A percentile compares a stretch with the other conserved stretches of the same genome.
Conservation (phyloP, 1,139 yeast genomes). For the Meyerozyma elateridarum region DNA sequence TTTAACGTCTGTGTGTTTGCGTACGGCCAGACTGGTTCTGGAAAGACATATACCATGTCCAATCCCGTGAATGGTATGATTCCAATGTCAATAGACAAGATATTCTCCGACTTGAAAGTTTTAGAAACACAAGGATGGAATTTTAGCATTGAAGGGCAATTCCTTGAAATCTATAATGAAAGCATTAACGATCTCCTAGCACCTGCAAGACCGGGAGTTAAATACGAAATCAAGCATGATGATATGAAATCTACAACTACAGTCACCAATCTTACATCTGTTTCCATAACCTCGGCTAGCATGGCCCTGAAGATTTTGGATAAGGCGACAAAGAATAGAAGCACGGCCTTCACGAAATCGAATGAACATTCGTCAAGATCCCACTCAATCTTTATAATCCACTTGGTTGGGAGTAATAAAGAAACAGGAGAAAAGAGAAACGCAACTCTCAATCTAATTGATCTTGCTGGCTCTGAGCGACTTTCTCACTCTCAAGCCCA, state of each 20-base stretch:
- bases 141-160: constrained; percentile 66
- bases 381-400: constrained; percentile 67
- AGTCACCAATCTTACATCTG: constrained; percentile 55
- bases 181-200: constrained; percentile 22
- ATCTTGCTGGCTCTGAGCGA: constrained; percentile 88
- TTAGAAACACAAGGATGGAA: constrained; percentile 60
- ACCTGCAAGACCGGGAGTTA: constrained; percentile 16
- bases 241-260: constrained; percentile 46
- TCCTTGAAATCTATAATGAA: constrained; percentile 47
- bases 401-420: constrained; percentile 51
- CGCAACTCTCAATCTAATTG: constrained; percentile 73
- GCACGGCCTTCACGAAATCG: constrained; percentile 78
- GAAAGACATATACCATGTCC: constrained; percentile 92
- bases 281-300: constrained; percentile 41
- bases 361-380: constrained; percentile 75
- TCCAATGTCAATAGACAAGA: constrained; percentile 68
- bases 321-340: constrained; percentile 56
- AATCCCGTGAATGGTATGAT: constrained; percentile 71
- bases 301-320: constrained; percentile 50
- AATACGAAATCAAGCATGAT: constrained; percentile 75
- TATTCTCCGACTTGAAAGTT: constrained; percentile 55
- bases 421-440: constrained; percentile 45
- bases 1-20: constrained; percentile 92
- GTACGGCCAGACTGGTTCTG: constrained; percentile 97
- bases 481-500: constrained; percentile 68